Conservation (phyloP, 2,329 filamentous ascomycete genomes). For the Colletotrichum incanum region DNA sequence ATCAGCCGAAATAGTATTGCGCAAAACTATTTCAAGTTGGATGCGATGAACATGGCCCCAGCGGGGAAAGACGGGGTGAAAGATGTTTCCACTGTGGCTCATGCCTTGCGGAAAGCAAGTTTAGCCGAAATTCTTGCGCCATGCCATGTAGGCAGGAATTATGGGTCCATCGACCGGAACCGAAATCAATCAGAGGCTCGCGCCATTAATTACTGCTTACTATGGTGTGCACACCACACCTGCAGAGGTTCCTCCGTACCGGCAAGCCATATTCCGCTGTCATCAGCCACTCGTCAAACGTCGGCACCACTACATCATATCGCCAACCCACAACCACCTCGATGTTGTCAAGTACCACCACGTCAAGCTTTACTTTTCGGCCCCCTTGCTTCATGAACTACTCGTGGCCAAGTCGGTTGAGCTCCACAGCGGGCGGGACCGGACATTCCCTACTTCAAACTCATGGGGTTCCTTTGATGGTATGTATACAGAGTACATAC, state of each 20-base stretch:
- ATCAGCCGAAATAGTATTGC: background rate
- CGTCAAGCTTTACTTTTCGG: background rate
- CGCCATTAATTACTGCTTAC: background rate
- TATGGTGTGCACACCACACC: background rate
- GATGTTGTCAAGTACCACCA: background rate
- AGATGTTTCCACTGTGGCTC: background rate
- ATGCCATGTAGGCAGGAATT: background rate
- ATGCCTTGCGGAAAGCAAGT: slow-evolving; percentile 4
- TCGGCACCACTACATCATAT: background rate
- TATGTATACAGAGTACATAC: background rate
- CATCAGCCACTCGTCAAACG: background rate
- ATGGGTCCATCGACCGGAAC: background rate
- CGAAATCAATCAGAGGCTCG: slow-evolving; percentile 15
- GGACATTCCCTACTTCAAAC: background rate
- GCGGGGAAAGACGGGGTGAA: background rate
- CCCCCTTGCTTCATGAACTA: background rate
- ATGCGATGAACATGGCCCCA: background rate
- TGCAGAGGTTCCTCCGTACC: no score
- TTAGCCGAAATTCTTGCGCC: slow-evolving; percentile 23
- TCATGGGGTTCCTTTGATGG: background rate
- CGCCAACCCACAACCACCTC: background rate
- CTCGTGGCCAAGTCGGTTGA: background rate
- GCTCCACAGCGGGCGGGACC: background rate
- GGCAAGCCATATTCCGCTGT: no score
- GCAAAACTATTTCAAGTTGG: background rate